Evolutionary conservation across 495 filamentous ascomycete species (phyloP).

Genomic region (Penicillium simplicissimum): DNA sequence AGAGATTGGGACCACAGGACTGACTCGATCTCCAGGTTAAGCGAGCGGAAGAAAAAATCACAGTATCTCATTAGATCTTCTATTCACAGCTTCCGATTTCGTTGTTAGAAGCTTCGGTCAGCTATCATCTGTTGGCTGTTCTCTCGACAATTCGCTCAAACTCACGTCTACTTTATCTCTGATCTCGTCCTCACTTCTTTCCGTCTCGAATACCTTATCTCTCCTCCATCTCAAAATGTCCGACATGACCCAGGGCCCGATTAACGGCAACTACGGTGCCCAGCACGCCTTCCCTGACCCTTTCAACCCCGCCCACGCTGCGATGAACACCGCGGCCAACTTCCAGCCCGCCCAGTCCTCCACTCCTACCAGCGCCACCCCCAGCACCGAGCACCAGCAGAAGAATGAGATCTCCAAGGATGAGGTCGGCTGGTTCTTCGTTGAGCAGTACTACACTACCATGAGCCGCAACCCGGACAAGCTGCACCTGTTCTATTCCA

Average conservation of each 20-base stretch:
- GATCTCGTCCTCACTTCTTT: constrained; percentile 14
- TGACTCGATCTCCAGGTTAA: constrained; percentile 11
- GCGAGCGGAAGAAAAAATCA: constrained; percentile 8
- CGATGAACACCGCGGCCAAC: constrained; percentile 41
- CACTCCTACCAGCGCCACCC: constrained; percentile 44
- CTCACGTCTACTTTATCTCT: constrained; percentile 23
- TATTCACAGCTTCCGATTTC: background rate
- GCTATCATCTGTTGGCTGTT: constrained; percentile 8
- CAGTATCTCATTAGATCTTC: constrained; percentile 8
- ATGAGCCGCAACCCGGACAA: constrained; percentile 92
- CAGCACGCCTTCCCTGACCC: constrained; percentile 46
- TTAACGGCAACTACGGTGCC: constrained; percentile 49
- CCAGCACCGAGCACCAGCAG: constrained; percentile 39
- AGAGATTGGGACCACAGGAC: constrained; percentile 8
- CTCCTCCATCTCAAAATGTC: constrained; percentile 33
- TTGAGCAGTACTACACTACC: constrained; percentile 98
- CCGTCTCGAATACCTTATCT: constrained; percentile 11
- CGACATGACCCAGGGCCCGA: constrained; percentile 45
- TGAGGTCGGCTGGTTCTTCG: constrained; percentile 98
- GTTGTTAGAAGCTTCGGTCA: background rate
- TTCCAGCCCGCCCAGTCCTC: constrained; percentile 49
- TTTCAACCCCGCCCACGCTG: constrained; percentile 38
- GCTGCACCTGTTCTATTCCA: constrained; percentile 85
- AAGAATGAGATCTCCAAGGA: constrained; percentile 64
- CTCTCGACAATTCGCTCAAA: constrained; percentile 10